phyloP scores from a whole-genome alignment of 2,329 filamentous ascomycete species.

The Cucurbitaria berberidis region DNA sequence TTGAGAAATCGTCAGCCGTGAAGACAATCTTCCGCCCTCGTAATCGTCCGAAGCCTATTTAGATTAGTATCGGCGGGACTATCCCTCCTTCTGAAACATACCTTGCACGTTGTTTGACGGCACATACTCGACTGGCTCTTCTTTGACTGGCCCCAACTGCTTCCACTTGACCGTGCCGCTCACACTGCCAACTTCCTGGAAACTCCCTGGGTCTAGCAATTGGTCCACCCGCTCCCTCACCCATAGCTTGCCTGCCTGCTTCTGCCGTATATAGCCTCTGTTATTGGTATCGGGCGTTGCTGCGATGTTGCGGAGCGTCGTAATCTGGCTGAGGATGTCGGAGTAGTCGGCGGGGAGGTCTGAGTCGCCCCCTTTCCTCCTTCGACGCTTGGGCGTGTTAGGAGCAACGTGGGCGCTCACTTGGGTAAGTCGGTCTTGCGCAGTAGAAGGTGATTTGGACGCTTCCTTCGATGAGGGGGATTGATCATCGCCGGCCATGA shows the following conservation, averaged over 20 bases:
- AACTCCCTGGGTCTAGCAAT: constrained; percentile 63
- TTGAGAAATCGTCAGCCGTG: constrained; percentile 69
- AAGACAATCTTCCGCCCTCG: constrained; percentile 63
- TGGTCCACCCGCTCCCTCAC: constrained; percentile 66
- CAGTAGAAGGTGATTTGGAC: constrained; percentile 32
- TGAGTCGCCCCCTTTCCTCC: constrained; percentile 44
- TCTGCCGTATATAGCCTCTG: constrained; percentile 67
- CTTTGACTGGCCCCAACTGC: constrained; percentile 51
- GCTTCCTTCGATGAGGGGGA: constrained; percentile 20
- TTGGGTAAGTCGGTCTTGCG: constrained; percentile 55
- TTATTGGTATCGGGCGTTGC: constrained; percentile 60
- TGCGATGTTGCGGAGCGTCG: constrained; percentile 59
- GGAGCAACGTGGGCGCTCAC: constrained; percentile 53
- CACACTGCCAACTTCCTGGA: constrained; percentile 66
- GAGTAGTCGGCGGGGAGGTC: constrained; percentile 66
- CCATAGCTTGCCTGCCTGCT: constrained; percentile 69
- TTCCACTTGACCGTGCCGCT: constrained; percentile 66
- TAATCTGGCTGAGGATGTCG: constrained; percentile 65
- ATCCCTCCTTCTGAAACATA: constrained; percentile 1
- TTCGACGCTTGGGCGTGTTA: constrained; percentile 46
- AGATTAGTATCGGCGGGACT: constrained; percentile 1
- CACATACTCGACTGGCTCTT: constrained; percentile 59
- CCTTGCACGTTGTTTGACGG: constrained; percentile 69
- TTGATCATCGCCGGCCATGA: constrained; percentile 35
- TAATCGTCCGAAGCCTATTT: constrained; percentile 56